phyloP scores from a whole-genome alignment of 495 filamentous ascomycete species.

The Trichoderma orchidacearum region DNA sequence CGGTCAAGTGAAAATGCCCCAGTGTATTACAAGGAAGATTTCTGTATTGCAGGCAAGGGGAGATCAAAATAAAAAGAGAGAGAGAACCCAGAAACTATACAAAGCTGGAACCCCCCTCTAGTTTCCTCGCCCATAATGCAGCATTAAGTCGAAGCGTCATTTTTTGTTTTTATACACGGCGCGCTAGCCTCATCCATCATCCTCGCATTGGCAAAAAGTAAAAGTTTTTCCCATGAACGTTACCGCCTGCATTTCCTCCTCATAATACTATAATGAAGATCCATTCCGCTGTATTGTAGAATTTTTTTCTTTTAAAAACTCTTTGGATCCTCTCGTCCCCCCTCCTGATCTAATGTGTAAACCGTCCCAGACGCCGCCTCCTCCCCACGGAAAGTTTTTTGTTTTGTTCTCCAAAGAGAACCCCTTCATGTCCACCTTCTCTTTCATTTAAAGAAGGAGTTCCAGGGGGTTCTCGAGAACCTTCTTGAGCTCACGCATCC shows the following conservation, averaged over 20 bases:
- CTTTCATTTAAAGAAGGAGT: conserved; percentile 61
- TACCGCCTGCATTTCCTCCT: no score
- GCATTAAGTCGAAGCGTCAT: background rate
- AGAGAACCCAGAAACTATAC: no score
- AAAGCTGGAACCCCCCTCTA: background rate
- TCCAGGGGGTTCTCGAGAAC: conserved; percentile 93
- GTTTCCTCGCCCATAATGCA: background rate
- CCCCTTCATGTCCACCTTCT: background rate
- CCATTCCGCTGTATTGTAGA: background rate
- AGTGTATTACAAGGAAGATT: background rate
- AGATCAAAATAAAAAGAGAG: background rate
- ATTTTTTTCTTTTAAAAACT: background rate
- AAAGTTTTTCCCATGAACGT: background rate
- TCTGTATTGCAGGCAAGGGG: background rate
- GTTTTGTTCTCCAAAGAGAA: background rate
- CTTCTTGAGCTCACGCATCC: conserved; percentile 95
- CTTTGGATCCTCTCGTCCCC: background rate
- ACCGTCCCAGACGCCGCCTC: background rate
- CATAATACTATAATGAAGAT: no score
- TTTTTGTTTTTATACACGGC: background rate
- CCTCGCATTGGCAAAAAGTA: background rate
- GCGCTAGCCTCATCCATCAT: background rate
- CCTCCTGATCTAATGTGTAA: background rate
- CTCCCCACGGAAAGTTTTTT: background rate
- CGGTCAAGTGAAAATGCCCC: no score